phyloP scores from a whole-genome alignment of 2,329 filamentous ascomycete species.

The Leptographium radiaticola region DNA sequence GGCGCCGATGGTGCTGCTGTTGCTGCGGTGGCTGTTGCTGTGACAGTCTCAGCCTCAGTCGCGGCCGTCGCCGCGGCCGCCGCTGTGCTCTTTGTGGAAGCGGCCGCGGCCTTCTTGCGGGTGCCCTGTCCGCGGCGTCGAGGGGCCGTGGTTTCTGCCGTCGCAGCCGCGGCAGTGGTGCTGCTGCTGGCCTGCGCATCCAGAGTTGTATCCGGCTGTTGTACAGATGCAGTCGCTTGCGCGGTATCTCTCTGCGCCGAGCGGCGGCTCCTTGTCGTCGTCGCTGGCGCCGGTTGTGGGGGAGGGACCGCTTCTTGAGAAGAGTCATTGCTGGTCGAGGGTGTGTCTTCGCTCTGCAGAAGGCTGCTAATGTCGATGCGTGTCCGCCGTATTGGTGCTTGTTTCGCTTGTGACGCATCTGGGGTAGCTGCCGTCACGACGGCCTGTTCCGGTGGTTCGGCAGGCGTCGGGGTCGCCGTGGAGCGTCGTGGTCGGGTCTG shows the following conservation, averaged over 20 bases:
- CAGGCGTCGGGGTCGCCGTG: neutral
- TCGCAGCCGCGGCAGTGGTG: no score
- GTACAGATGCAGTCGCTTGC: neutral
- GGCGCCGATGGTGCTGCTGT: neutral
- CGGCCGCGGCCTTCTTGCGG: no score
- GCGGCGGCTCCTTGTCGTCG: neutral
- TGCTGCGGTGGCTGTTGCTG: neutral
- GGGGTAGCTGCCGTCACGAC: neutral
- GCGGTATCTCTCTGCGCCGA: neutral
- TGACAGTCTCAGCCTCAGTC: neutral
- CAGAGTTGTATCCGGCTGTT: neutral
- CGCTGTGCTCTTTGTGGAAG: no score
- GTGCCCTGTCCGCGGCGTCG: no score
- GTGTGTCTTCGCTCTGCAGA: neutral
- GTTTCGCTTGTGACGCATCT: neutral
- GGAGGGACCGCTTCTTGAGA: neutral
- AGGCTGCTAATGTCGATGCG: slow-evolving; percentile 8
- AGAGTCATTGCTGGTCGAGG: neutral
- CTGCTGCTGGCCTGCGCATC: no score
- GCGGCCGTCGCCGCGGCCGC: no score
- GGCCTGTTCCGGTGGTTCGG: neutral
- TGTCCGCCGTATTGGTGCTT: slow-evolving; percentile 3
- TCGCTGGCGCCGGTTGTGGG: neutral
- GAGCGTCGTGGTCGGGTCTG: neutral
- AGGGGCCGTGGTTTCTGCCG: no score